phyloP scores from a whole-genome alignment of 768 basidiomycete genomes.

The Tephrocybe sp. region DNA sequence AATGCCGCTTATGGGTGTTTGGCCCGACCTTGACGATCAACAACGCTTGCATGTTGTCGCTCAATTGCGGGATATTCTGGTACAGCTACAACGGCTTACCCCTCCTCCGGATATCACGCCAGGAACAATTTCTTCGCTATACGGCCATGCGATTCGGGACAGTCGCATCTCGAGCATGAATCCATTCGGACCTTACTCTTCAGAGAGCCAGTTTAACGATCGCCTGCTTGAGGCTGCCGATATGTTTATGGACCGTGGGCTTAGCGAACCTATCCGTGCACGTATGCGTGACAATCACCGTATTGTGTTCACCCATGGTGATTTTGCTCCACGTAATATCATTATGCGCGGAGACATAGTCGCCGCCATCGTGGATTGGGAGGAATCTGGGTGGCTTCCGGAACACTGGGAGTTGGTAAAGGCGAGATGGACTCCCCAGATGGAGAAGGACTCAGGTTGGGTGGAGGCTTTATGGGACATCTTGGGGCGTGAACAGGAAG shows the following conservation, averaged over 20 bases:
- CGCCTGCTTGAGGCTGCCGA: slow-evolving; percentile 9
- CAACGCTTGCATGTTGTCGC: slow-evolving; percentile 5
- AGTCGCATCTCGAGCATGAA: slow-evolving; percentile 5
- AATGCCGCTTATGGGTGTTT: neutral
- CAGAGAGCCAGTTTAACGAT: slow-evolving; percentile 8
- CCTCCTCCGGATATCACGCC: slow-evolving; percentile 2
- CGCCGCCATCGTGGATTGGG: slow-evolving; percentile 34
- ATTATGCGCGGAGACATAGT: slow-evolving; percentile 30
- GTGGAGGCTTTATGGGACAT: slow-evolving; percentile 8
- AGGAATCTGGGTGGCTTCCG: slow-evolving; percentile 30
- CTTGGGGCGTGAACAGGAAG: slow-evolving; percentile 5
- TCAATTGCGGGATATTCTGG: slow-evolving; percentile 5
- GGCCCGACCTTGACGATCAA: slow-evolving; percentile 5
- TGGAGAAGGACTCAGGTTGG: slow-evolving; percentile 10
- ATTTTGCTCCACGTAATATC: slow-evolving; percentile 41
- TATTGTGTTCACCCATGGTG: slow-evolving; percentile 37
- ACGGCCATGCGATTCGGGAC: slow-evolving; percentile 7
- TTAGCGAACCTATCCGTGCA: slow-evolving; percentile 7
- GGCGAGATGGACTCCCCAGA: slow-evolving; percentile 8
- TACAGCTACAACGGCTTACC: slow-evolving; percentile 4
- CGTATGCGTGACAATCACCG: slow-evolving; percentile 7
- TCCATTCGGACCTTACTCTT: slow-evolving; percentile 1
- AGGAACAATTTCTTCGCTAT: slow-evolving; percentile 2
- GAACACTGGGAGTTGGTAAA: slow-evolving; percentile 31
- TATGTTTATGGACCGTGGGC: slow-evolving; percentile 3